phyloP scores from a whole-genome alignment of 805 yeast genomes.

The Komagataella kurtzmanii region DNA sequence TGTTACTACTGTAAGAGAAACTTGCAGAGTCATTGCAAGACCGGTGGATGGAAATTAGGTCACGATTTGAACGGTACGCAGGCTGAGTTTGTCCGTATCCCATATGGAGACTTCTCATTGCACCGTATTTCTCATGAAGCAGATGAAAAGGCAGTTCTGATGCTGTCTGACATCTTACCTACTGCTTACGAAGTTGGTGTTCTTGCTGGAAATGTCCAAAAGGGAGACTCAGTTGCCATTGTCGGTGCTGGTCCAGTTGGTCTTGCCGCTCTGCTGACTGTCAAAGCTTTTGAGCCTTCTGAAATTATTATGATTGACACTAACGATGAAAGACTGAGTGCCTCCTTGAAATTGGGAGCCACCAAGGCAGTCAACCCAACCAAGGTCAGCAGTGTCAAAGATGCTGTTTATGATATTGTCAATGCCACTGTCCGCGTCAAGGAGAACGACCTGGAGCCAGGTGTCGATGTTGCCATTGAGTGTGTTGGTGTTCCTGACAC shows the following conservation, averaged over 20 bases:
- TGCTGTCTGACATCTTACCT: conserved; percentile 52
- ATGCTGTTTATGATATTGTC: conserved; percentile 21
- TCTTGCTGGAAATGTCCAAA: conserved; percentile 33
- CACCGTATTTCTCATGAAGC: conserved; percentile 17
- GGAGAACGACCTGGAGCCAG: conserved; percentile 21
- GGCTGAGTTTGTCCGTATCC: conserved; percentile 45
- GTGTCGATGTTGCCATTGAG: conserved; percentile 50
- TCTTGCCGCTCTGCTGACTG: conserved; percentile 43
- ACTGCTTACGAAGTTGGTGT: conserved; percentile 61
- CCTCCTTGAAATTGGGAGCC: conserved; percentile 50
- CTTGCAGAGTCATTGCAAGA: conserved; percentile 47
- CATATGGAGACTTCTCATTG: conserved; percentile 29
- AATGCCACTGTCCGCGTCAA: conserved; percentile 8
- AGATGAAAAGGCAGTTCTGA: conserved; percentile 34
- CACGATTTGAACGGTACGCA: conserved; percentile 58
- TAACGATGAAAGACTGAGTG: conserved; percentile 42
- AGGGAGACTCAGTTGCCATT: conserved; percentile 48
- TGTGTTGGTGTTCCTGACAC: conserved; percentile 56
- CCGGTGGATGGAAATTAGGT: conserved; percentile 40
- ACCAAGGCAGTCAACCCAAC: conserved; percentile 40
- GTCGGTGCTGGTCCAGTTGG: conserved; percentile 65
- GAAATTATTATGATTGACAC: conserved; percentile 43
- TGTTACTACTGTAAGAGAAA: conserved; percentile 43
- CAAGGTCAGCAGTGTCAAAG: conserved; percentile 23
- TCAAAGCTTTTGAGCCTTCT: conserved; percentile 40